phyloP scores from a whole-genome alignment of 2,329 filamentous ascomycete genomes.

The Exophiala calicioides region DNA sequence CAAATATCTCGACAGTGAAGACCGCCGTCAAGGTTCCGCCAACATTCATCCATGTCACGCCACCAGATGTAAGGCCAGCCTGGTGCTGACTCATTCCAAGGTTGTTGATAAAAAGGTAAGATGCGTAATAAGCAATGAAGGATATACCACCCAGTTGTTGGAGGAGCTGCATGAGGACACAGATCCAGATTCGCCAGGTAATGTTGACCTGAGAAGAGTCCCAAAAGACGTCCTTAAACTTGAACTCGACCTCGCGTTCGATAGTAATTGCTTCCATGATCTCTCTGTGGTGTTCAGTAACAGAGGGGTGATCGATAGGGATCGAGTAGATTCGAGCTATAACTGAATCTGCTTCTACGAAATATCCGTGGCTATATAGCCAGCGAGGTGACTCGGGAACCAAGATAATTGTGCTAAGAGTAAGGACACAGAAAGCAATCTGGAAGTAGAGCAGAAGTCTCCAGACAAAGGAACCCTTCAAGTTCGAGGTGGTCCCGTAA shows the following conservation, averaged over 20 bases:
- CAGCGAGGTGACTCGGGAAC: background rate
- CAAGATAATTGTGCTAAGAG: background rate
- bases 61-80: background rate
- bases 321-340: background rate
- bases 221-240: background rate
- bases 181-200: conserved; percentile 6
- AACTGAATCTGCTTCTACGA: background rate
- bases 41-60: background rate
- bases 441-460: conserved; percentile 1
- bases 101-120: conserved; percentile 7
- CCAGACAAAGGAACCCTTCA: background rate
- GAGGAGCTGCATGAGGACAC: conserved; percentile 1
- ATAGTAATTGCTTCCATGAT: background rate
- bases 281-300: background rate
- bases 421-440: background rate
- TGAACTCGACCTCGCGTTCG: conserved; percentile 1
- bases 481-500: background rate
- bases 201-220: conserved; percentile 1
- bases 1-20: conserved; percentile 2
- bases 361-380: background rate
- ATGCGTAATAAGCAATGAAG: conserved; percentile 3
- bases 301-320: background rate
- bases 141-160: conserved; percentile 2
- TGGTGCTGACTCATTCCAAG: conserved; percentile 6
- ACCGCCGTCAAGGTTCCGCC: background rate